Evolutionary conservation across 495 filamentous ascomycete genomes (phyloP), one percentile per base, ranked within the genome.

Genomic region (Aspergillus indologenus): DNA sequence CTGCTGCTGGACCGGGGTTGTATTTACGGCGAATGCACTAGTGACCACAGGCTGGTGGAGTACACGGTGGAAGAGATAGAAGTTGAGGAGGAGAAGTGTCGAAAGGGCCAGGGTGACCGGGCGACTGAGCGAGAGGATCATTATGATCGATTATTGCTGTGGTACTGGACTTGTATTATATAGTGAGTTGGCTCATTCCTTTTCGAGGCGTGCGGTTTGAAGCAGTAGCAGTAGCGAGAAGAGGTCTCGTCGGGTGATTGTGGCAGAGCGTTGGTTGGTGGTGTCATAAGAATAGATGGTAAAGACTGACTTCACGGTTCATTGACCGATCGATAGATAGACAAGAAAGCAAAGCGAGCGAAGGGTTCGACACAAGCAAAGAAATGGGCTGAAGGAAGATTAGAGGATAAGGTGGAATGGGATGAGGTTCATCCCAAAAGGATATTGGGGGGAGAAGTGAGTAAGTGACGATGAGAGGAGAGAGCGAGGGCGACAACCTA

Each of bases 51-150:
- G 57, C 24, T 56, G 53, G n/a, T 51, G 55, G 22, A 58, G 18
- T 12, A 57, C 48, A 21, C 55, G 50, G 11, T 62, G 54, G 31
- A 62, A 62, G 21, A 62, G 55, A 48, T 62, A 62, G 47, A 62
- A 54, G 55, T 62, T 62, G 19, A 62, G 53, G n/a, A 55, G 53
- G 53, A 62, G 45, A 26, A 59, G 52, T 21, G 52, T 22, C 23
- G 47, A 42, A n/a, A 62, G 44, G 22, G 54, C 49, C 40, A 46
- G 31, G 12, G 43, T 51, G 48, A 47, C 49, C 54, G 57, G 57
- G 50, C 60, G 60, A 24, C 56, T 53, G 15, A 56, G 24, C 42
- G 29, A 29, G 24, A 31, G 17, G 24, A 29, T 29, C 48, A 51
- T 51, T 29, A 29, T 51, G 8, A 9, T 31, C 17, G 23, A 18